Conservation (phyloP, 2,329 filamentous ascomycete species). For the Coniochaeta sp. region DNA sequence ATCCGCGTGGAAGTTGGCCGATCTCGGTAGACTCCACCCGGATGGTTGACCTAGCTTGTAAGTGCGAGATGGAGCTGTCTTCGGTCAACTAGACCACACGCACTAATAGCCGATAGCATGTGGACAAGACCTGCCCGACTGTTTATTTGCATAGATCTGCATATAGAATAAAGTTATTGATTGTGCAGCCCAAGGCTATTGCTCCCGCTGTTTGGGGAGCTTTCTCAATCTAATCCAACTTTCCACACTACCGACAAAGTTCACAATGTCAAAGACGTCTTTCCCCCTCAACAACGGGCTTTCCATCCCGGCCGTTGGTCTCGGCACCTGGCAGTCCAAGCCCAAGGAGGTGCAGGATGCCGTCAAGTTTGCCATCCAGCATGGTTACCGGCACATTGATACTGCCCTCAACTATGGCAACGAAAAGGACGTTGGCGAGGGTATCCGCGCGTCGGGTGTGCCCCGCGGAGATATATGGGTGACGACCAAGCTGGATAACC, state of each 20-base stretch:
- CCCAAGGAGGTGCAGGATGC: slow-evolving; percentile 62
- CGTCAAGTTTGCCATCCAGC: slow-evolving; percentile 59
- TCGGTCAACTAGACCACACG: background rate
- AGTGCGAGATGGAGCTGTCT: background rate
- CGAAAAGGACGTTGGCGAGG: slow-evolving; percentile 38
- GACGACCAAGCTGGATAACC: slow-evolving; percentile 32
- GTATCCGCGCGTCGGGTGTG: slow-evolving; percentile 37
- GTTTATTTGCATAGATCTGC: background rate
- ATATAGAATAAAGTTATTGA: background rate
- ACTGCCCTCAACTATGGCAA: slow-evolving; percentile 67
- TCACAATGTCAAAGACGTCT: slow-evolving; percentile 34
- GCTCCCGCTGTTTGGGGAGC: background rate
- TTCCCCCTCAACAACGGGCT: slow-evolving; percentile 59
- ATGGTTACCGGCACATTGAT: slow-evolving; percentile 70
- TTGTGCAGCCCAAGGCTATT: background rate
- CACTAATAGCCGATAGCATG: background rate
- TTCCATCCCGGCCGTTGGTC: slow-evolving; percentile 68
- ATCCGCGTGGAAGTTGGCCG: background rate
- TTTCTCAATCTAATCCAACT: background rate
- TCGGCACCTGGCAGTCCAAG: slow-evolving; percentile 73
- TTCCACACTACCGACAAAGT: slow-evolving; percentile 7
- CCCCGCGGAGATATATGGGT: slow-evolving; percentile 46
- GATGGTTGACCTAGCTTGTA: background rate
- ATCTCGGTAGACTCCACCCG: background rate
- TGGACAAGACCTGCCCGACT: background rate